Conservation (phyloP, 169 alveolate genomes). For the Plasmodium knowlesi region DNA sequence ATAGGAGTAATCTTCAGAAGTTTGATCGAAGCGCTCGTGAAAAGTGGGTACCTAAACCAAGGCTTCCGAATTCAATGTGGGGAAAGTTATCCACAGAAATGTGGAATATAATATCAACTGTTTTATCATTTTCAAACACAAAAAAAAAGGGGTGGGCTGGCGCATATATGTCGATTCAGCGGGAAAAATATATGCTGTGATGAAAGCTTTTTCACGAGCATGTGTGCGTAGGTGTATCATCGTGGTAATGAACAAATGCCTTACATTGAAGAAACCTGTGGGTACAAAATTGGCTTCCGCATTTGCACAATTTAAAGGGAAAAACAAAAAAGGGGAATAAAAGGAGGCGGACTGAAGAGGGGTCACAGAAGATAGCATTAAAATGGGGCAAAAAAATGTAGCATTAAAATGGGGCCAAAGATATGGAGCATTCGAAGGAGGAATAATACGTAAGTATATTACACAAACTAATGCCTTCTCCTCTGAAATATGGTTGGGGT, state of each 20-base stretch:
- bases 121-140: neutral
- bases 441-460: neutral
- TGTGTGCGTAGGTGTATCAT: neutral
- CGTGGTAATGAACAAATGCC: neutral
- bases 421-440: neutral
- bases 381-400: neutral
- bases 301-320: neutral
- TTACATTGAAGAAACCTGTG: neutral
- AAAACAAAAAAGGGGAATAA: neutral
- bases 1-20: neutral
- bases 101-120: neutral
- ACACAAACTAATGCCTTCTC: neutral
- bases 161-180: neutral
- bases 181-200: neutral
- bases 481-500: slow-evolving; percentile 68
- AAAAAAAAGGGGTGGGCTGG: neutral
- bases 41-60: neutral
- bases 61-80: neutral
- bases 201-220: neutral
- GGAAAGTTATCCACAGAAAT: neutral
- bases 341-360: too few relatives aligned
- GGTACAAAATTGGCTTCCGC: neutral
- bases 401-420: neutral
- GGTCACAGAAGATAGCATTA: too few relatives aligned
- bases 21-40: neutral